phyloP scores from a whole-genome alignment of 169 alveolate genomes.

The Cryptosporidium sp. region DNA sequence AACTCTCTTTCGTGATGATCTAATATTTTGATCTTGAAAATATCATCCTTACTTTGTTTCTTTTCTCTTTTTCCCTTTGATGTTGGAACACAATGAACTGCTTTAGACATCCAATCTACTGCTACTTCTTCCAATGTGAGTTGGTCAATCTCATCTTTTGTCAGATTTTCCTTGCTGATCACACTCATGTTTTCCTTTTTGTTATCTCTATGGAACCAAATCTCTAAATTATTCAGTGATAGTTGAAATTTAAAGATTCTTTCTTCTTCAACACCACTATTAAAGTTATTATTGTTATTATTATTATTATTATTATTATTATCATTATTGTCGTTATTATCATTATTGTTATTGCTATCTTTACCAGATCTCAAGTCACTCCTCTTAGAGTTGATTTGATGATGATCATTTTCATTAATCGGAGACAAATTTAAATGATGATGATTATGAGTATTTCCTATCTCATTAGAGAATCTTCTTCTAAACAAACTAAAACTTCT shows the following conservation, averaged over 20 bases:
- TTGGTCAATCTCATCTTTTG: constrained; percentile 28
- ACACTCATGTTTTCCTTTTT: background rate
- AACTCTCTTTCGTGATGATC: background rate
- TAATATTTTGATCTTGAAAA: background rate
- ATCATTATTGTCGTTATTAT: no score
- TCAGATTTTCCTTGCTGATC: background rate
- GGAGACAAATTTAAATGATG: background rate
- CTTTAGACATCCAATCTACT: constrained; percentile 67
- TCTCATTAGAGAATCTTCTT: constrained; percentile 29
- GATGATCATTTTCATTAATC: background rate
- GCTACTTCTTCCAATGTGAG: constrained; percentile 64
- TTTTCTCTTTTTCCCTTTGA: background rate
- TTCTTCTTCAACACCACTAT: background rate
- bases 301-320: background rate
- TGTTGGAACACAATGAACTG: constrained; percentile 49
- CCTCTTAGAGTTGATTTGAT: background rate
- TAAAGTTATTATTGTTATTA: background rate
- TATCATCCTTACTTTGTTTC: background rate
- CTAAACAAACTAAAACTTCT: constrained; percentile 44
- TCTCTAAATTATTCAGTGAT: constrained; percentile 40
- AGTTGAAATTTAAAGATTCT: constrained; percentile 13
- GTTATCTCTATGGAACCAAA: constrained; percentile 63
- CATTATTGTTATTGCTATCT: background rate
- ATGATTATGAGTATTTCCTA: background rate
- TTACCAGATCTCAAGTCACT: background rate